Conservation (phyloP, 2,329 filamentous ascomycete genomes). For the Talaromyces atroroseus region DNA sequence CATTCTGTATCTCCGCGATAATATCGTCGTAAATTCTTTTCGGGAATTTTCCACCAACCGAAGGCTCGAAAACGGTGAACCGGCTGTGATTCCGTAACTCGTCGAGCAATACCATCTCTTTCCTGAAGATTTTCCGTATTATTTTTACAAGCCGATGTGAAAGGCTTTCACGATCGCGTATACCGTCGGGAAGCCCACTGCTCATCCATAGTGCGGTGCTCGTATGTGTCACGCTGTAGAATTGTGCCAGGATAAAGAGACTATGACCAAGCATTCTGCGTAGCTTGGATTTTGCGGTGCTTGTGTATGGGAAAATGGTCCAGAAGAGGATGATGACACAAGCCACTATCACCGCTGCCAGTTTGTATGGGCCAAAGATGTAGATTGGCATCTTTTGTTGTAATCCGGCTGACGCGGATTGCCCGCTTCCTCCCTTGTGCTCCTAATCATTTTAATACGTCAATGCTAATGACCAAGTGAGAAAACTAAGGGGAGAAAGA, state of each 20-base stretch:
- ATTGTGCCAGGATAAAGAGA: constrained; percentile 68
- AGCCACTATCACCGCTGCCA: neutral
- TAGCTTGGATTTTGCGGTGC: constrained; percentile 65
- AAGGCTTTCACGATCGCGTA: neutral
- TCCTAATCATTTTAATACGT: neutral
- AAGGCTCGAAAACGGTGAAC: constrained; percentile 65
- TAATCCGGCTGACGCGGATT: neutral
- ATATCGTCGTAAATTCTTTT: constrained; percentile 59
- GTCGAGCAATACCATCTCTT: constrained; percentile 60
- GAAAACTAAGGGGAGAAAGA: neutral
- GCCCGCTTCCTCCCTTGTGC: neutral
- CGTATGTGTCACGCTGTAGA: constrained; percentile 66
- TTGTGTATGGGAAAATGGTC: constrained; percentile 69
- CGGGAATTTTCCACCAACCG: constrained; percentile 68
- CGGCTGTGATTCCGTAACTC: constrained; percentile 57
- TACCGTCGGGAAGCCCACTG: constrained; percentile 48
- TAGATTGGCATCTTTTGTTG: neutral
- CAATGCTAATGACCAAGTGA: neutral
- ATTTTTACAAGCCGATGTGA: constrained; percentile 51
- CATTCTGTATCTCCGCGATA: constrained; percentile 51
- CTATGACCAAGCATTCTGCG: constrained; percentile 63
- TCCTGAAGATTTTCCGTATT: constrained; percentile 58
- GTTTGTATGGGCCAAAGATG: neutral
- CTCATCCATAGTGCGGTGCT: constrained; percentile 52
- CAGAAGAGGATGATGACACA: constrained; percentile 22